Evolutionary conservation across 2,329 filamentous ascomycete species (phyloP).

Genomic region (Epichloe typhina): DNA sequence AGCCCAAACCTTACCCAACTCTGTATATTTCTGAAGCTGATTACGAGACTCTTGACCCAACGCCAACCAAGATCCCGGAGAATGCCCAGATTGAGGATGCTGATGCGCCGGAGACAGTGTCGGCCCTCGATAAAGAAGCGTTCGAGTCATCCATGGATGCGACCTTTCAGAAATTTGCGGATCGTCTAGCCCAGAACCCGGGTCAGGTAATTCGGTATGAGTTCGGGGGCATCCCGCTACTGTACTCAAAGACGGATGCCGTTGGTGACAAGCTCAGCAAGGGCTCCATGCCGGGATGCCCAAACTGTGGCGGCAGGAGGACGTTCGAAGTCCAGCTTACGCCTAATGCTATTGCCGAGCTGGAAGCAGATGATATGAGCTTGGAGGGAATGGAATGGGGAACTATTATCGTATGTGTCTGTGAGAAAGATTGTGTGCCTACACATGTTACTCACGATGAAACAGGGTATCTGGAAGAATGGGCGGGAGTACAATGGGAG

Average conservation of each 20-base stretch:
- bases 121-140: slow-evolving; percentile 50
- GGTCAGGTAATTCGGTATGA: slow-evolving; percentile 76
- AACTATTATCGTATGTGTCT: slow-evolving; percentile 78
- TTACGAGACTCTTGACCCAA: slow-evolving; percentile 69
- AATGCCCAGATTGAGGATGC: slow-evolving; percentile 31
- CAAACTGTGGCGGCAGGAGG: slow-evolving; percentile 58
- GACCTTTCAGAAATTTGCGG: slow-evolving; percentile 69
- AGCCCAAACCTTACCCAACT: slow-evolving; percentile 59
- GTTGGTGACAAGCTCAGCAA: slow-evolving; percentile 52
- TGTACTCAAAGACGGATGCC: slow-evolving; percentile 68
- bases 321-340: slow-evolving; percentile 88
- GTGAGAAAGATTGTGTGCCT: slow-evolving; percentile 62
- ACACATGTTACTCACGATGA: slow-evolving; percentile 43
- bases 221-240: slow-evolving; percentile 56
- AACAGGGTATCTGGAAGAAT: slow-evolving; percentile 80
- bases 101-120: slow-evolving; percentile 24
- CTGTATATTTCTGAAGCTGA: slow-evolving; percentile 80
- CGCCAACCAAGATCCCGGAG: slow-evolving; percentile 34
- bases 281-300: slow-evolving; percentile 57
- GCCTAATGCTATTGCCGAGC: slow-evolving; percentile 76
- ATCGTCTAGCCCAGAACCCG: slow-evolving; percentile 65
- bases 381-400: slow-evolving; percentile 96
- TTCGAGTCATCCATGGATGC: slow-evolving; percentile 66
- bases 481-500: slow-evolving; percentile 98
- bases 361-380: slow-evolving; percentile 64